These are phyloP conservation scores for Plasmodium blacklocki DNA, from an alignment of 169 alveolate species.

Conservation along the genomic window DNA sequence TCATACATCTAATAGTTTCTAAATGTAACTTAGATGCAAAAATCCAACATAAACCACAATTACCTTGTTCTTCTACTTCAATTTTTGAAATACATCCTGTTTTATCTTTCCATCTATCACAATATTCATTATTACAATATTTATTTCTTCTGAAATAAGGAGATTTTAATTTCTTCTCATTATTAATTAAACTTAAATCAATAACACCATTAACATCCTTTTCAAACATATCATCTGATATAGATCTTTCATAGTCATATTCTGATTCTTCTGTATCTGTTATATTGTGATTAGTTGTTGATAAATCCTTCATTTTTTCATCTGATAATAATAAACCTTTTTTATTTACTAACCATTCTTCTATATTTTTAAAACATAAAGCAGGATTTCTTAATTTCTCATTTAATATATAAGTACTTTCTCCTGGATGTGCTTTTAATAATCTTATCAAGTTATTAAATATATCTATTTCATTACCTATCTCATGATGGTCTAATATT, in stretches of 20 bases:
- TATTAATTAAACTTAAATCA: neutral
- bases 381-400: constrained; percentile 31
- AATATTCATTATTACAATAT: constrained; percentile 40
- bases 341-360: constrained; percentile 43
- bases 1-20: constrained; percentile 76
- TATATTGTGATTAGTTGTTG: too few species aligned
- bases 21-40: constrained; percentile 71
- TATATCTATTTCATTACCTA: constrained; percentile 32
- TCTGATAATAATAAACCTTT: constrained; percentile 32
- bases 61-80: constrained; percentile 73
- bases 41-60: constrained; percentile 66
- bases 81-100: constrained; percentile 53
- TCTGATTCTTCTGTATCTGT: neutral
- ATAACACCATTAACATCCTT: constrained; percentile 24
- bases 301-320: neutral
- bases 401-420: neutral
- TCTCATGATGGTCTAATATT: constrained; percentile 12
- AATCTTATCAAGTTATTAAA: constrained; percentile 30
- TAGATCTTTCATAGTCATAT: neutral
- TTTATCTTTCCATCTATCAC: constrained; percentile 67
- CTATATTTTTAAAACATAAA: constrained; percentile 5
- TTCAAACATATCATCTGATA: constrained; percentile 7
- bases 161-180: constrained; percentile 25
- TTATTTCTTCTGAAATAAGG: constrained; percentile 28
- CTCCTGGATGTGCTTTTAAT: constrained; percentile 7